Conservation (phyloP, 768 basidiomycete genomes). For the Leccinum aurantiacum region DNA sequence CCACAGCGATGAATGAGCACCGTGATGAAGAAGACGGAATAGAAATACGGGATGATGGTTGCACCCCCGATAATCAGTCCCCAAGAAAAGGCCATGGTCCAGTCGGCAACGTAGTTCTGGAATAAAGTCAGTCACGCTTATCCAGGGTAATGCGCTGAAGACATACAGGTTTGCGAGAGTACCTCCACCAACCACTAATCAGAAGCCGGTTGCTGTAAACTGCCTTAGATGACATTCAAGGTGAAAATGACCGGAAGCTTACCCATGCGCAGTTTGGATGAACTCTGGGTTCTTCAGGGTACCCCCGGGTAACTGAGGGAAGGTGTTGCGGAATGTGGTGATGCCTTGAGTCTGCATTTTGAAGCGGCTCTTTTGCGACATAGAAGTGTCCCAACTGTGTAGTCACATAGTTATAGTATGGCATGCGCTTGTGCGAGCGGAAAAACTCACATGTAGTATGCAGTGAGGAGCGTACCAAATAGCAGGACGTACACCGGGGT, state of each 20-base stretch:
- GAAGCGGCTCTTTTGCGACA: conserved; percentile 97
- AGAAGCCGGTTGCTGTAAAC: conserved; percentile 79
- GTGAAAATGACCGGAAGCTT: conserved; percentile 15
- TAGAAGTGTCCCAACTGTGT: conserved; percentile 84
- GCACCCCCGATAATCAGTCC: conserved; percentile 74
- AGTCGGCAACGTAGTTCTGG: conserved; percentile 93
- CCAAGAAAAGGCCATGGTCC: conserved; percentile 84
- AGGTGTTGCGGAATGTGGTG: conserved; percentile 80
- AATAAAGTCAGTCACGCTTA: background rate
- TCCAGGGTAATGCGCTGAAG: background rate
- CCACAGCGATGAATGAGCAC: conserved; percentile 90
- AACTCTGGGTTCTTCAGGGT: conserved; percentile 83
- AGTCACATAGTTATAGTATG: conserved; percentile 3
- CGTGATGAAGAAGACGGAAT: conserved; percentile 92
- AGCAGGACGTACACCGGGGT: conserved; percentile 70
- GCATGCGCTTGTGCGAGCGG: background rate
- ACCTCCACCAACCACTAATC: conserved; percentile 92
- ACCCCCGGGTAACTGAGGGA: conserved; percentile 89
- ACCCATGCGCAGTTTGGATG: conserved; percentile 95
- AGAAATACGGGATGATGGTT: conserved; percentile 91
- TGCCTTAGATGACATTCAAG: conserved; percentile 8
- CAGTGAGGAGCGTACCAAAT: conserved; percentile 72
- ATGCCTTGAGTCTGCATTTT: conserved; percentile 96
- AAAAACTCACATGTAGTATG: conserved; percentile 75
- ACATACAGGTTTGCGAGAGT: conserved; percentile 87